These are phyloP conservation scores for Erythrophleum fordii DNA, from an alignment of 306 rosid species.

Conservation along the genomic window DNA sequence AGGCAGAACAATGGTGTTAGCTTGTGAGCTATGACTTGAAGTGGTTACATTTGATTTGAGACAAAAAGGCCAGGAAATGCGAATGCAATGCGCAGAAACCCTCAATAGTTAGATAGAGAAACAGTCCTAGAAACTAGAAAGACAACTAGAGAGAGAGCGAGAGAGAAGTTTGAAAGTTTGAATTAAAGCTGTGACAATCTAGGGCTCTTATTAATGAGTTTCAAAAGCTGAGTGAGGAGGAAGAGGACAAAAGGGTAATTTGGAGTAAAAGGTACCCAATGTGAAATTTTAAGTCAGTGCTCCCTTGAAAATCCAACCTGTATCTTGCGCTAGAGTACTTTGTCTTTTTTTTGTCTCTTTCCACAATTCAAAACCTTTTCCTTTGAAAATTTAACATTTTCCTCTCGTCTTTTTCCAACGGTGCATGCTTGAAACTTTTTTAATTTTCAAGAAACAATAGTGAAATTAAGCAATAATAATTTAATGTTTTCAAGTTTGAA, in stretches of 20 bases:
- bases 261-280: slow-evolving; percentile 31
- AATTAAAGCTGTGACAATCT: slow-evolving; percentile 64
- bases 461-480: not conserved
- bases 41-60: not conserved
- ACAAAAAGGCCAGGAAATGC: not conserved
- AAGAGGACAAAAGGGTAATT: slow-evolving; percentile 69
- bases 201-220: slow-evolving; percentile 47
- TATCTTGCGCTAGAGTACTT: slow-evolving; percentile 39
- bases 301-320: slow-evolving; percentile 67
- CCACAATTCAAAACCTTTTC: slow-evolving; percentile 61
- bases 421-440: slow-evolving; percentile 37
- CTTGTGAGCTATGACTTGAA: not conserved
- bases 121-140: slow-evolving; percentile 1
- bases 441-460: not conserved
- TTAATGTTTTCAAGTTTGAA: slow-evolving; percentile 4
- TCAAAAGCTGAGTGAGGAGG: slow-evolving; percentile 41
- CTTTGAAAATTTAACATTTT: slow-evolving; percentile 32
- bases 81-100: slow-evolving; percentile 36
- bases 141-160: slow-evolving; percentile 33
- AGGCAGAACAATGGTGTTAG: slow-evolving; percentile 21
- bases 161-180: slow-evolving; percentile 54
- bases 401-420: slow-evolving; percentile 44
- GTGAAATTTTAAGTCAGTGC: not conserved
- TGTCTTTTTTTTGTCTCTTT: slow-evolving; percentile 58
- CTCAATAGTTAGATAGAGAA: slow-evolving; percentile 12